Evolutionary conservation across 2,329 filamentous ascomycete genomes (phyloP), one percentile per base, ranked within the genome.

Genomic region (Colletotrichum sp.): DNA sequence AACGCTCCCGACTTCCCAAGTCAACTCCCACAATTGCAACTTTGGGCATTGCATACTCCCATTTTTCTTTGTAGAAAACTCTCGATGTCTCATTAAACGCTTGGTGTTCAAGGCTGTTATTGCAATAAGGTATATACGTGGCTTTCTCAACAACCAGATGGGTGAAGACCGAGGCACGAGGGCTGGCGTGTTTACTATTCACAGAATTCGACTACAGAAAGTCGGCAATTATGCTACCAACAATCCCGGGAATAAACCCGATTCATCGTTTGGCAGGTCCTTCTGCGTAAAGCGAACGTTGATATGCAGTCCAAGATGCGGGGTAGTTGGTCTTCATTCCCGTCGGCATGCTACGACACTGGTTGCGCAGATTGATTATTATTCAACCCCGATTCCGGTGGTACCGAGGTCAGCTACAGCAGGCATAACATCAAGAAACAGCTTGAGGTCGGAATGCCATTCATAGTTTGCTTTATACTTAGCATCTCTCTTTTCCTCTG

Each of bases 401-500:
- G 10, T 24, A 12, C 43, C 43, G 43, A 52, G 43, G 43, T 52
- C n/a, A 24, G n/a, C 43, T 3, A 4, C n/a, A 52, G 3, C 1
- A 0, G 6, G 12, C 4, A 21, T 52, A 7, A 12, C 43, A 2
- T 52, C 10, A 2, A 21, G n/a, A 13, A 13, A 24, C 7, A 52
- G 0, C 0, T 0, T 7, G 43, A 52, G 43, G n/a, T 52, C 2
- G 1, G n/a, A 21, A 13, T 52, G 2, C 2, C 43, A 52, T 21
- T 52, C 10, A 21, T 0, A 0, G 1, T 0, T 21, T 52, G n/a
- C 43, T 13, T 4, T 1, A 52, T 13, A 4, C 0, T 52, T 4
- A 3, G 1, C 4, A 52, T 21, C n/a, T 13, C 2, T 13, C 10
- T 52, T 7, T 52, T 1, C 12, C n/a, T 13, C 4, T 3, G 1